Evolutionary conservation across 805 yeast genomes (phyloP).

Genomic region (Spathaspora hagerdaliae): DNA sequence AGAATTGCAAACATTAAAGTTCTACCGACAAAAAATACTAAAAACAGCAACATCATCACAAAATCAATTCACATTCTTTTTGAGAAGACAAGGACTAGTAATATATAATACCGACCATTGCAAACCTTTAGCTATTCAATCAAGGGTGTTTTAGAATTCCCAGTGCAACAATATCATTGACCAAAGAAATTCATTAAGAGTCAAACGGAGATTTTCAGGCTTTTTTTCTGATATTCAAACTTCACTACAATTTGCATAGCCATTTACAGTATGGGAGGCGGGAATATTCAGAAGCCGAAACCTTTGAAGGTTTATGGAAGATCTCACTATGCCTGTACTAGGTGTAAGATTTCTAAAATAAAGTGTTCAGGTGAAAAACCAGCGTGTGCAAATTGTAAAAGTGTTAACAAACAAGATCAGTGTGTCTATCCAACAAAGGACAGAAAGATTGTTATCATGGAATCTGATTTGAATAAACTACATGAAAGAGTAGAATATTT

Average conservation of each 20-base stretch:
- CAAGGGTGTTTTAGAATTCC: no score
- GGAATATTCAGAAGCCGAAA: conserved; percentile 13
- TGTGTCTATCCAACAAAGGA: conserved; percentile 37
- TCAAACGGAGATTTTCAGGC: no score
- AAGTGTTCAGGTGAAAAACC: conserved; percentile 41
- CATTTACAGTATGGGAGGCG: neutral
- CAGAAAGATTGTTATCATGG: conserved; percentile 41
- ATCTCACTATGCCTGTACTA: conserved; percentile 40
- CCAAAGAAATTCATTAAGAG: no score
- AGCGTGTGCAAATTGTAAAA: conserved; percentile 37
- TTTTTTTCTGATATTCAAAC: no score
- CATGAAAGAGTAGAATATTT: conserved; percentile 28
- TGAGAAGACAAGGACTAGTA: no score
- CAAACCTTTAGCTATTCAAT: no score
- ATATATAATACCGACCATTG: no score
- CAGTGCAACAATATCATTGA: no score
- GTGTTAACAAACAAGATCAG: conserved; percentile 24
- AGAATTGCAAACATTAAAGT: neutral
- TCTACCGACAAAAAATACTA: neutral
- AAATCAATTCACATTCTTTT: neutral
- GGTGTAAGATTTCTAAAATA: conserved; percentile 37
- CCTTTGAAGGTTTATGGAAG: conserved; percentile 42
- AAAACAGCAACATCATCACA: neutral
- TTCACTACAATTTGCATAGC: neutral
- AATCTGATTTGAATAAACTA: conserved; percentile 32